phyloP scores from a whole-genome alignment of 163 green algal species.

The Smithsoniella earleae region DNA sequence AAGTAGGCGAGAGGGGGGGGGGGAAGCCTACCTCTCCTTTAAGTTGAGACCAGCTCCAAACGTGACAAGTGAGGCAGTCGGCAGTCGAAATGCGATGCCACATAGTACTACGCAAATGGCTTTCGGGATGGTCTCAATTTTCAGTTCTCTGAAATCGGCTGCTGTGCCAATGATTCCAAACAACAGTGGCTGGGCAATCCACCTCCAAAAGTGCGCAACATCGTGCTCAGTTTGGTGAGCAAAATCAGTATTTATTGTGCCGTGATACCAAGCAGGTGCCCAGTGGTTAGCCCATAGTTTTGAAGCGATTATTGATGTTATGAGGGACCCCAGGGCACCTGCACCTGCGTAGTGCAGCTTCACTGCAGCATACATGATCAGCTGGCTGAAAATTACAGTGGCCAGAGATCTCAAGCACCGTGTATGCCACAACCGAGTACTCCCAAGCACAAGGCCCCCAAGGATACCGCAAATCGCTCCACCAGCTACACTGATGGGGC shows the following conservation, averaged over 20 bases:
- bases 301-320: slow-evolving; percentile 6
- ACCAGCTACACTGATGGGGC: slow-evolving; percentile 6
- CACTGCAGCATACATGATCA: slow-evolving; percentile 23
- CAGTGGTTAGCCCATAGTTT: slow-evolving; percentile 33
- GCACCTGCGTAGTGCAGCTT: slow-evolving; percentile 49
- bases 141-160: slow-evolving; percentile 54
- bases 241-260: background rate
- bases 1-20: background rate
- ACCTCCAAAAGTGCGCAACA: slow-evolving; percentile 51
- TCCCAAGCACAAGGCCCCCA: background rate
- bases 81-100: slow-evolving; percentile 32
- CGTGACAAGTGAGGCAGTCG: background rate
- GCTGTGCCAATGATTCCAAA: slow-evolving; percentile 68
- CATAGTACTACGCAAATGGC: slow-evolving; percentile 50
- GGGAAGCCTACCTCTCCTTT: slow-evolving; percentile 31
- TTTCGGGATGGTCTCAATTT: slow-evolving; percentile 48
- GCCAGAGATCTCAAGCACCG: background rate
- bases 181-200: slow-evolving; percentile 65
- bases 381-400: slow-evolving; percentile 24
- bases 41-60: slow-evolving; percentile 25
- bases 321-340: slow-evolving; percentile 39
- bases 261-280: slow-evolving; percentile 27
- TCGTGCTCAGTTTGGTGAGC: slow-evolving; percentile 36
- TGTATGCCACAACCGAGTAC: background rate
- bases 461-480: background rate